Base-by-base conservation (phyloP, 2,329 filamentous ascomycete species). In the Colletotrichum phormii region DNA sequence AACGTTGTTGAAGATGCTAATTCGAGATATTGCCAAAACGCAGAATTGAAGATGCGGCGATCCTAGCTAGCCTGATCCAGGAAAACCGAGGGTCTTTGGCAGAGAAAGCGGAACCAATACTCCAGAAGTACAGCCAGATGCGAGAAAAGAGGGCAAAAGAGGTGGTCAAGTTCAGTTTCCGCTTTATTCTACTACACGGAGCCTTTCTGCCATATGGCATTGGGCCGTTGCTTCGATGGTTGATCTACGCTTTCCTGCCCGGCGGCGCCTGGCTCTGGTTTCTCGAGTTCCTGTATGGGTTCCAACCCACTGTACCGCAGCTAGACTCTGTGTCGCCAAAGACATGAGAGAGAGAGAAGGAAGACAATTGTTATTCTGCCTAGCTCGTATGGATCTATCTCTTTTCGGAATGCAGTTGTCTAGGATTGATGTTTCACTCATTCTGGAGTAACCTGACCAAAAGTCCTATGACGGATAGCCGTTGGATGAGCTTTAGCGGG, bases 191-290 rank as follows among this genome's bases (percentile, higher is more conserved):
- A 12, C 62, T 75, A n/a, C 42, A 49, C 42, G 42, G 42, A 49
- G 42, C 42, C 15, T 49, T 49, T 49, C 18, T 49, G 6, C 74
- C 75, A 6, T 73, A 66, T 31, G 75, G 75, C 8, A 63, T 64
- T 6, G 75, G 75, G 9, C 61, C 70, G 33, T 29, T 70, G 13
- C 35, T 74, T 4, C 69, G 75, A 4, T 70, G 71, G 65, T 49
- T 76, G 35, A 46, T 75, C 46, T 76, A 76, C 67, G 72, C 64
- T 9, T 53, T 73, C 33, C 51, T 75, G 22, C 75, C 75, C 31
- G 46, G 65, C 26, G 70, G 68, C 66, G 59, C 65, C 26, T 76
- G 74, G 74, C 22, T 76, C 15, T 71, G 69, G 53, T 76, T 74
- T 33, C 67, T 76, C 15, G 53, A 68, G 18, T 76, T 74, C 70